Base-by-base conservation (phyloP, 78 protist species). In the Goniomonas avonlea region DNA sequence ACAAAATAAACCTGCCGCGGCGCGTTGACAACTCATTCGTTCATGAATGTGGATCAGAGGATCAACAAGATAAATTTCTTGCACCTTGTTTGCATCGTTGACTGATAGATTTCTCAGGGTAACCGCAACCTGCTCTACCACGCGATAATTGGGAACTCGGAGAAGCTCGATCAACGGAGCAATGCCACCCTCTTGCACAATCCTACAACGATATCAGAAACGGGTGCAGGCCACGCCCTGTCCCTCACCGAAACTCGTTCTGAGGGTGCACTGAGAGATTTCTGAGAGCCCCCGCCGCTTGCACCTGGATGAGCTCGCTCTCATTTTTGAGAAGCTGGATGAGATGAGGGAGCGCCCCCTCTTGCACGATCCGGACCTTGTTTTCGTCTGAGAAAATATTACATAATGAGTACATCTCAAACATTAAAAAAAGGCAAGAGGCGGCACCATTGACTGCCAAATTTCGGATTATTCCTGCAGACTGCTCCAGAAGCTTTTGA, bases 101-200 rank as follows among this genome's bases (percentile, higher is more conserved):
- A 68, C 75, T 1, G 75, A 68, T 35, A 68, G 75, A 53, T 68
- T 68, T 15, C 75, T 48, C 58, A 68, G 75, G 34, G 75, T 35
- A 15, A 68, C 75, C 15, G 75, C 17, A 7, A 53, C 75, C 8
- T 68, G 75, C 56, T 68, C 75, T 5, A 68, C 75, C 21, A 68
- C 75, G 59, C 43, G 38, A 53, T 68, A 68, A 53, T 68, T 68
- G 31, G 75, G 75, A 3, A 53, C 38, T 1, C 75, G 75, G 59
- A 68, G 75, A 18, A 68, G 75, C n/a, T 68, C 56, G n/a, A 68
- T 53, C 39, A 68, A 35, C 35, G 75, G 75, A 25, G 38, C 43
- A 53, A 68, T 68, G 25, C 75, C 75, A 7, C 75, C 75, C 75
- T 68, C 75, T 35, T 68, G 75, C 31, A 68, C 75, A 53, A 68